Evolutionary conservation across 768 basidiomycete species (phyloP).

Genomic region (Lactarius tabidus): DNA sequence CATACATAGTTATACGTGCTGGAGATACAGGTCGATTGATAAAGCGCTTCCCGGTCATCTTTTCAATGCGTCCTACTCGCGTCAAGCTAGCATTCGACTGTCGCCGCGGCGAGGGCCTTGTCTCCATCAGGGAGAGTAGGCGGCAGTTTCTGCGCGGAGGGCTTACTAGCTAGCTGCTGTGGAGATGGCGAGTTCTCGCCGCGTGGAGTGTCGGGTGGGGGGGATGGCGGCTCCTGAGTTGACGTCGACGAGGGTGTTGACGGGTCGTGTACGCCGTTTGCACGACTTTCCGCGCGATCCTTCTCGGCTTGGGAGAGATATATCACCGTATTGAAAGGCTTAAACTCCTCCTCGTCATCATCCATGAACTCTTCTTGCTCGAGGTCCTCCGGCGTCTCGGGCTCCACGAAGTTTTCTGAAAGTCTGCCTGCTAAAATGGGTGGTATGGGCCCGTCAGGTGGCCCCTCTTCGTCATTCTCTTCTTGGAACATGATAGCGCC

Average conservation of each 20-base stretch:
- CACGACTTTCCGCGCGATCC: conserved; percentile 25
- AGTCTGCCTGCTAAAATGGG: conserved; percentile 30
- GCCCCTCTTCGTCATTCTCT: conserved; percentile 55
- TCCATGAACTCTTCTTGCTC: conserved; percentile 46
- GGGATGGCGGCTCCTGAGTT: conserved; percentile 37
- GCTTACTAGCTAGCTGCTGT: conserved; percentile 45
- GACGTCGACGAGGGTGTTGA: conserved; percentile 26
- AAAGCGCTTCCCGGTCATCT: conserved; percentile 27
- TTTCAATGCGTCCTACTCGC: conserved; percentile 54
- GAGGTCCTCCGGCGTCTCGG: conserved; percentile 60
- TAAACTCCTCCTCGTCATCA: conserved; percentile 30
- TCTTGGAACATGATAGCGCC: conserved; percentile 60
- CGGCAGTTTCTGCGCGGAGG: conserved; percentile 45
- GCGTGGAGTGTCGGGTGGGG: conserved; percentile 30
- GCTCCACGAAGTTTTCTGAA: conserved; percentile 50
- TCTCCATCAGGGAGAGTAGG: conserved; percentile 51
- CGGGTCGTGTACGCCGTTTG: conserved; percentile 23
- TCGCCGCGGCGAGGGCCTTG: conserved; percentile 47
- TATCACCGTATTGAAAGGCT: conserved; percentile 27
- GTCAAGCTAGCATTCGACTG: conserved; percentile 63
- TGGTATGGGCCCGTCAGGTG: conserved; percentile 5
- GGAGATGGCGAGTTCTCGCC: conserved; percentile 48
- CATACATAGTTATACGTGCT: conserved; percentile 22
- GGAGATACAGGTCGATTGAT: conserved; percentile 9
- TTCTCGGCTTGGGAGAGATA: conserved; percentile 37